Base-by-base conservation (phyloP, 2,329 filamentous ascomycete species). In the Phialophora tarda region DNA sequence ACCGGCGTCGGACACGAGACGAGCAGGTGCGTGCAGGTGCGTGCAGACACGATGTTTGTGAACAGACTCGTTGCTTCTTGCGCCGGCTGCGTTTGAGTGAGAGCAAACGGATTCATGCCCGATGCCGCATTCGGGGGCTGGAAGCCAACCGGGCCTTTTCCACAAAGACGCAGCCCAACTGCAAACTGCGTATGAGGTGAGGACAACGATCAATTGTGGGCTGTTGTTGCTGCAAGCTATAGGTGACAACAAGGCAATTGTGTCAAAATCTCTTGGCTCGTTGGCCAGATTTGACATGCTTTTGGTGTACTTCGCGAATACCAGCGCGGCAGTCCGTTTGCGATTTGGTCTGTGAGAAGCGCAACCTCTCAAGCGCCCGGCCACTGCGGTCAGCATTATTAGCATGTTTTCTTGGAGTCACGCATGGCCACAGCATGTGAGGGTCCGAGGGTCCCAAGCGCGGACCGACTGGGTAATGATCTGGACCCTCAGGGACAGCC, bases 1-100 rank as follows among this genome's bases (percentile, higher is more conserved):
- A 61, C 44, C 30, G 51, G 14, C 34, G 17, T 62, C 38, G 41
- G 30, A 30, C 28, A 28, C 17, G 30, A 50, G 48, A 32, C 44
- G 47, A 30, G 50, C 53, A 56, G 51, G 30, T 23, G n/a, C n/a
- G n/a, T n/a, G n/a, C n/a, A n/a, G n/a, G n/a, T n/a, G n/a, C n/a
- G n/a, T n/a, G 50, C 48, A 63, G 41, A 57, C 44, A 63, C 53
- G 54, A 48, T 56, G 53, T 38, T 61, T 38, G 44, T 28, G 47
- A 50, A 24, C 58, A 21, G 51, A 30, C 23, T 30, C 32, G 41
- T 34, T 6, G 12, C 32, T 41, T 30, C 12, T 30, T 8, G 34
- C 8, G 32, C 44, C 32, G 26, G 32, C 41, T 23, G 47, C 8
- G 12, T 30, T 38, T 41, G 48, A 41, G 17, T n/a, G 28, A 47